Conservation (phyloP, 2,329 filamentous ascomycete genomes). For the Knoxdaviesia proteae region DNA sequence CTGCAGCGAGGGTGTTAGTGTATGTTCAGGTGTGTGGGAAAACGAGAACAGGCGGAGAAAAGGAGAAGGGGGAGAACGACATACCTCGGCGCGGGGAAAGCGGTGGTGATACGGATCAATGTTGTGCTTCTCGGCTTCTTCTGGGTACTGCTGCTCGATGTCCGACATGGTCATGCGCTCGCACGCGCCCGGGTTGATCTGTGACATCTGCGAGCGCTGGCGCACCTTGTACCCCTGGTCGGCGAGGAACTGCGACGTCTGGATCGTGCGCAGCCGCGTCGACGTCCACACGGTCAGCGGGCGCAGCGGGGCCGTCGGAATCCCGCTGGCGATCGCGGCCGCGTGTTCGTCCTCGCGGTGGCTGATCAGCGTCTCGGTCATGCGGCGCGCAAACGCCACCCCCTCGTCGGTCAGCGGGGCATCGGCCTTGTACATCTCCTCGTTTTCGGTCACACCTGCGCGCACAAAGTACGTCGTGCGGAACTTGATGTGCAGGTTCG, state of each 20-base stretch:
- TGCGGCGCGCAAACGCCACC: slow-evolving; percentile 58
- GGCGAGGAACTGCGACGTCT: slow-evolving; percentile 70
- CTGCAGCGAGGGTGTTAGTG: slow-evolving; percentile 20
- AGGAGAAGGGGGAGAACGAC: slow-evolving; percentile 3
- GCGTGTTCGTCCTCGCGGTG: slow-evolving; percentile 69
- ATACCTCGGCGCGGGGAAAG: slow-evolving; percentile 80
- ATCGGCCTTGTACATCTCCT: slow-evolving; percentile 83
- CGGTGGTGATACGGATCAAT: slow-evolving; percentile 91
- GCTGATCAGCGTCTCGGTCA: slow-evolving; percentile 64
- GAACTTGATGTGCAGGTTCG: slow-evolving; percentile 92
- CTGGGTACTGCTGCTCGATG: slow-evolving; percentile 65
- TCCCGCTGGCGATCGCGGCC: slow-evolving; percentile 46
- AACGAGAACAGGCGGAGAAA: background rate
- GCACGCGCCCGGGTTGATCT: slow-evolving; percentile 89
- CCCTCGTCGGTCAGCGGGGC: slow-evolving; percentile 67
- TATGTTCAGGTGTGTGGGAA: background rate
- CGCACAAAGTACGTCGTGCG: slow-evolving; percentile 84
- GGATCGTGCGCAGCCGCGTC: slow-evolving; percentile 70
- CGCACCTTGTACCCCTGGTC: slow-evolving; percentile 66
- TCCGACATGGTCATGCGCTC: slow-evolving; percentile 75
- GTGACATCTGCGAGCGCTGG: slow-evolving; percentile 89
- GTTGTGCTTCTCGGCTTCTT: slow-evolving; percentile 84
- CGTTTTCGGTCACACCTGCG: slow-evolving; percentile 67
- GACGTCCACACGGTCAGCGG: slow-evolving; percentile 89
- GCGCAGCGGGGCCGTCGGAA: slow-evolving; percentile 46